Base-by-base conservation (phyloP, 305 asterid genomes). In the Plantago coronopus region DNA sequence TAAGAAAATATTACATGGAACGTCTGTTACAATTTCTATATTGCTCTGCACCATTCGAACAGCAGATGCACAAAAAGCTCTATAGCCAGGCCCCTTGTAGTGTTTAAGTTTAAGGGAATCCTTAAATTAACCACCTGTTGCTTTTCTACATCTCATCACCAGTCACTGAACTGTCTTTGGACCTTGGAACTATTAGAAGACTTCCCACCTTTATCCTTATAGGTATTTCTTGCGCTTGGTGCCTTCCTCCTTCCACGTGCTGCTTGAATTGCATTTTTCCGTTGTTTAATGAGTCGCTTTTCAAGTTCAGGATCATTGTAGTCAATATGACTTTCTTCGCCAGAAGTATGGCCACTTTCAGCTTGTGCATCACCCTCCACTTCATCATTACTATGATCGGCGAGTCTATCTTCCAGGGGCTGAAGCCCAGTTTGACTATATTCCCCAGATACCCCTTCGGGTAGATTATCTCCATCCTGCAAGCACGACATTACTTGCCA, bases 151-250 rank as follows among this genome's bases (percentile, higher is more conserved):
- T 42, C 67, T 70, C 12, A 34, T 34, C 66, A 81, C 81, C 87
- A 85, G 73, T 66, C 67, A 67, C 74, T 49, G 60, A 83, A 37
- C 17, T 80, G 83, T 57, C 64, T 84, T 17, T 88, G 93, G 66
- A 84, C 60, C 82, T 88, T 91, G 27, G 96, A 84, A 68, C 67
- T 88, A 48, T 78, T 74, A 7, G 96, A 85, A 60, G 98, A 88
- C 72, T 68, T 79, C 17, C 95, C 90, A 17, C 95, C 98, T 71
- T 84, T 91, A 79, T 91, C 96, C 76, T 89, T 84, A 80, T 86
- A 91, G 59, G 78, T 69, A 48, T 83, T 91, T 72, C 98, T 84
- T 1, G 95, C 76, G 38, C 77, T 72, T 58, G 70, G 66, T 53
- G n/a, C 66, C 79, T 65, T 88, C 78, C 80, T 82, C 63, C 86